Evolutionary conservation across 257 asterid genomes (phyloP), one percentile per base, ranked within the genome.

Genomic region (Ballota nigra): DNA sequence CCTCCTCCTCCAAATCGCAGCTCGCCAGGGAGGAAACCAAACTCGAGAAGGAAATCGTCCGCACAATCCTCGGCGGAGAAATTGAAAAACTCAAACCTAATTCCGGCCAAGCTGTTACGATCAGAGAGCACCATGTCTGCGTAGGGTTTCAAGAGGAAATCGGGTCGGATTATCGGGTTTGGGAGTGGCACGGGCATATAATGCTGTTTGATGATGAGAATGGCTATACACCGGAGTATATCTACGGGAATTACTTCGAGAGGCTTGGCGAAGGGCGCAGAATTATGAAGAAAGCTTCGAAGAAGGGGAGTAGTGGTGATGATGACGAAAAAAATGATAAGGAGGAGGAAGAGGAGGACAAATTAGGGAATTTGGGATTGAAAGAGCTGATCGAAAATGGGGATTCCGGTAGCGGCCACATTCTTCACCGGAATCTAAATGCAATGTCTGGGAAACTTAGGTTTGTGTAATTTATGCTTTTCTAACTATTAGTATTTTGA

Each of bases 131-230:
- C 71, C 99, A 90, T 56, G 85, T 95, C 69, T 95, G 99, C 71
- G 88, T 95, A 2, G 97, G 97, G 55, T 92, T 87, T 82, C 96
- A 89, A 20, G 92, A 92, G 77, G 98, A 95, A 12, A 43, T 77
- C 0, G 94, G 79, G 45, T 88, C 96, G 6, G 96, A 87, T 80
- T 88, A 89, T 65, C 88, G 98, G 16, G 98, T 90, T 3, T 92
- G 99, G 97, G 99, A 95, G 80, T 95, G 99, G 99, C 99, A 92
- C 29, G 99, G 99, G 1, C 98, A 95, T 75, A 82, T 92, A 6
- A 88, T 90, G 96, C 60, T 92, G 77, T 89, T 92, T 68, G 97
- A 92, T 76, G 99, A 92, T 76, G 97, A 92, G 77, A 85, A 89
- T 72, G 99, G 97, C 23, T 95, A 87, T 74, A 76, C 83, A 0